These are phyloP conservation scores for Cornus kousa DNA, from an alignment of 148 eudicot species.

Conservation along the genomic window DNA sequence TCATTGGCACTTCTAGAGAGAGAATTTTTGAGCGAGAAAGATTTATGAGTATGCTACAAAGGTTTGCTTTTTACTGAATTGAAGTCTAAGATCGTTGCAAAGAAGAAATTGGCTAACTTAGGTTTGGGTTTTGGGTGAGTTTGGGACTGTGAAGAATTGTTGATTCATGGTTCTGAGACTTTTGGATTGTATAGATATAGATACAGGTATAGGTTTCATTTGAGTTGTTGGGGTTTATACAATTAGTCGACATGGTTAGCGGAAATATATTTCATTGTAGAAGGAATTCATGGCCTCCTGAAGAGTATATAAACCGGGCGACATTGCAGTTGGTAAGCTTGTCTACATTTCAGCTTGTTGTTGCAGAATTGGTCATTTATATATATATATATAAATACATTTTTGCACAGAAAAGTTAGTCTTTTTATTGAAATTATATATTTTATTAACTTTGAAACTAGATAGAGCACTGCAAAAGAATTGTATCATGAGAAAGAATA, in stretches of 20 bases:
- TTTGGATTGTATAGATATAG: background rate
- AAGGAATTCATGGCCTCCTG: constrained; percentile 92
- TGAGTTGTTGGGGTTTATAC: background rate
- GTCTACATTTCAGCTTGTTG: background rate
- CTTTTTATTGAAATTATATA: too few relatives aligned
- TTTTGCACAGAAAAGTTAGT: background rate
- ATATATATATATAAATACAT: too few relatives aligned
- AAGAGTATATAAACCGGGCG: constrained; percentile 66
- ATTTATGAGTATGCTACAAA: background rate
- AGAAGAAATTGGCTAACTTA: background rate
- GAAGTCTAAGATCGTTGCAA: background rate
- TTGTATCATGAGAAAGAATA: too few relatives aligned
- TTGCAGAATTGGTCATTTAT: background rate
- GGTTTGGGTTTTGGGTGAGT: background rate
- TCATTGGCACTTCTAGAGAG: background rate
- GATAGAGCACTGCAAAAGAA: too few relatives aligned
- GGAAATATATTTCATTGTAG: constrained; percentile 75
- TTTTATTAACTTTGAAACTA: too few relatives aligned
- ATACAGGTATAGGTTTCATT: background rate
- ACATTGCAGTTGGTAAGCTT: constrained; percentile 75
- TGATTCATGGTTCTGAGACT: background rate
- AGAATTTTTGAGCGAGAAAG: background rate
- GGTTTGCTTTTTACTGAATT: constrained; percentile 3
- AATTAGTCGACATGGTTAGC: constrained; percentile 51
- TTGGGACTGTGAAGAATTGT: background rate